Evolutionary conservation across 805 yeast genomes (phyloP).

Genomic region (Saccharomyces kudriavzevii): DNA sequence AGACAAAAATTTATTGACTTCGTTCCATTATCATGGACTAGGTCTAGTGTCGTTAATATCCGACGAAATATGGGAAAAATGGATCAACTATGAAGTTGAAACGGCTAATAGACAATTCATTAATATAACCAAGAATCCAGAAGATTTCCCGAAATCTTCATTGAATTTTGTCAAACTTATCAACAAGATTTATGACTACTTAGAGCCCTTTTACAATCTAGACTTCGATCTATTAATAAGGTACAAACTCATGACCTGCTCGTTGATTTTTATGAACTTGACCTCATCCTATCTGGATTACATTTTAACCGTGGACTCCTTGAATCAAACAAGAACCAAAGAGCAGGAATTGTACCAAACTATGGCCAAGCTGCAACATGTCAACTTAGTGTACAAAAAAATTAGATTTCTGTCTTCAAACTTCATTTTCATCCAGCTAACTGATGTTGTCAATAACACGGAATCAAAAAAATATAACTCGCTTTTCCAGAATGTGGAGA

Average conservation of each 20-base stretch:
- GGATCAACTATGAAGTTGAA: conserved; percentile 43
- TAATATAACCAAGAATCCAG: conserved; percentile 32
- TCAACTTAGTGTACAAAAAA: conserved; percentile 12
- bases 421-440: conserved; percentile 15
- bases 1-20: conserved; percentile 31
- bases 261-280: conserved; percentile 23
- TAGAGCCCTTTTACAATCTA: conserved; percentile 33
- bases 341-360: conserved; percentile 23
- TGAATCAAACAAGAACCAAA: conserved; percentile 15
- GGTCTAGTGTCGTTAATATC: conserved; percentile 28
- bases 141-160: conserved; percentile 15
- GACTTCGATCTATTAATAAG: conserved; percentile 13
- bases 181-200: conserved; percentile 32
- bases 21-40: conserved; percentile 36
- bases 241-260: conserved; percentile 21
- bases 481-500: conserved; percentile 28
- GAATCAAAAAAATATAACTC: conserved; percentile 17
- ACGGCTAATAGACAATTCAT: conserved; percentile 39
- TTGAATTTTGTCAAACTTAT: conserved; percentile 41
- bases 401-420: conserved; percentile 14
- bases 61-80: conserved; percentile 31
- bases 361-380: conserved; percentile 15
- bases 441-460: conserved; percentile 17
- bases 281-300: conserved; percentile 18
- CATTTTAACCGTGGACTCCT: conserved; percentile 14